These are phyloP conservation scores for Lyophyllum decastes DNA, from an alignment of 768 basidiomycete species.

Conservation along the genomic window DNA sequence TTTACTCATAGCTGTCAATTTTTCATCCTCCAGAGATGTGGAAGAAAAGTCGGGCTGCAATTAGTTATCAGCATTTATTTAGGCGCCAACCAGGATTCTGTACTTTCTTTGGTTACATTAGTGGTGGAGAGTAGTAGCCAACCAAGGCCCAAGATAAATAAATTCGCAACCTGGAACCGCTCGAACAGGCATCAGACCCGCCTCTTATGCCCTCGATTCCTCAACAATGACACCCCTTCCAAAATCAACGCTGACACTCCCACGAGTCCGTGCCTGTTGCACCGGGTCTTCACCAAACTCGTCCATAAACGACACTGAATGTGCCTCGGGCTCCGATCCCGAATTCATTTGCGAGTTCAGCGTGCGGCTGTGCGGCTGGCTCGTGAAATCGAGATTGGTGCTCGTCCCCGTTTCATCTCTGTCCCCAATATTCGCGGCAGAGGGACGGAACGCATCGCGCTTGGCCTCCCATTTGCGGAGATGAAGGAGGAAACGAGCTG, in stretches of 20 bases:
- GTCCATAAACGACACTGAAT: conserved; percentile 2
- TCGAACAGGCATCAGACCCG: not conserved
- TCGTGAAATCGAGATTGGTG: conserved; percentile 7
- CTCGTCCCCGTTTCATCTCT: conserved; percentile 1
- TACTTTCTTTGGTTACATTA: no score
- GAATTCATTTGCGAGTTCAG: not conserved
- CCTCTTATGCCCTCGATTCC: not conserved
- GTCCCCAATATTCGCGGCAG: not conserved
- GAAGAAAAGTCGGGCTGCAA: no score
- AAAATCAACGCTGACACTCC: not conserved
- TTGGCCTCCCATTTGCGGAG: conserved; percentile 16
- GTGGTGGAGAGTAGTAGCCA: not conserved
- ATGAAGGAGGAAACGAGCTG: conserved; percentile 18
- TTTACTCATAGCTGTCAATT: no score
- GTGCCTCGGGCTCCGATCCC: not conserved
- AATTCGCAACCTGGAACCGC: not conserved
- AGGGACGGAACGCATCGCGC: conserved; percentile 1
- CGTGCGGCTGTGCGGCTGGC: not conserved
- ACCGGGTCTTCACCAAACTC: conserved; percentile 20
- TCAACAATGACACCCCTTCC: not conserved
- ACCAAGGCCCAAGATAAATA: not conserved
- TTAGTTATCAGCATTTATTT: no score
- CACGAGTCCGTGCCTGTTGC: not conserved
- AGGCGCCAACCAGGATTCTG: no score
- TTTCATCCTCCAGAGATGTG: no score